Conservation (phyloP, 2,329 filamentous ascomycete species). For the Pestalotiopsis sp. region DNA sequence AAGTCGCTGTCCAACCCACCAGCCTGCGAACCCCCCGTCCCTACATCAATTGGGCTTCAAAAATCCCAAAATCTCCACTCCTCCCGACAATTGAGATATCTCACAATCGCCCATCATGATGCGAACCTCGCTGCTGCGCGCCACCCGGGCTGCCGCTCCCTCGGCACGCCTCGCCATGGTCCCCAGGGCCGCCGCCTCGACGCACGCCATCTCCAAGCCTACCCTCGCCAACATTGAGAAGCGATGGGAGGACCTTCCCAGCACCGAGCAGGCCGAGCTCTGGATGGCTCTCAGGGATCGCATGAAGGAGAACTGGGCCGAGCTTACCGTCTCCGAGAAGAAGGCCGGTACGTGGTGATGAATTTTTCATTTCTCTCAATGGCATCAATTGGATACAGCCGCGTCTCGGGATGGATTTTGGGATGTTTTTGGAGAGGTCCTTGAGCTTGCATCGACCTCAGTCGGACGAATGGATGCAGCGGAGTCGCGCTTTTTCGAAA, state of each 20-base stretch:
- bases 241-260: constrained; percentile 97
- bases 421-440: background rate
- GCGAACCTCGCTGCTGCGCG: constrained; percentile 58
- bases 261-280: constrained; percentile 97
- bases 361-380: background rate
- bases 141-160: constrained; percentile 40
- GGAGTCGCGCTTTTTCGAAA: background rate
- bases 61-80: constrained; percentile 25
- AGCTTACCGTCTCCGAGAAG: constrained; percentile 96
- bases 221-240: constrained; percentile 98
- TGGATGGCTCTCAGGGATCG: constrained; percentile 98
- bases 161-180: constrained; percentile 39
- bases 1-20: constrained; percentile 9
- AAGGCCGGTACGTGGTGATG: constrained; percentile 82
- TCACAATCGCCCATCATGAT: constrained; percentile 46
- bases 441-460: constrained; percentile 8
- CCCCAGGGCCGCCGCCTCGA: constrained; percentile 61
- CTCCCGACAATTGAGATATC: constrained; percentile 19
- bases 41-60: constrained; percentile 23
- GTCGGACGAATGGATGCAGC: background rate
- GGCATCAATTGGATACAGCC: background rate
- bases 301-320: constrained; percentile 97
- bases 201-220: constrained; percentile 96
- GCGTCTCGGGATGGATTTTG: background rate
- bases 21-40: constrained; percentile 12